These are phyloP conservation scores for Dioscorea zingiberensis DNA, from an alignment of 106 monocot species.

Conservation along the genomic window DNA sequence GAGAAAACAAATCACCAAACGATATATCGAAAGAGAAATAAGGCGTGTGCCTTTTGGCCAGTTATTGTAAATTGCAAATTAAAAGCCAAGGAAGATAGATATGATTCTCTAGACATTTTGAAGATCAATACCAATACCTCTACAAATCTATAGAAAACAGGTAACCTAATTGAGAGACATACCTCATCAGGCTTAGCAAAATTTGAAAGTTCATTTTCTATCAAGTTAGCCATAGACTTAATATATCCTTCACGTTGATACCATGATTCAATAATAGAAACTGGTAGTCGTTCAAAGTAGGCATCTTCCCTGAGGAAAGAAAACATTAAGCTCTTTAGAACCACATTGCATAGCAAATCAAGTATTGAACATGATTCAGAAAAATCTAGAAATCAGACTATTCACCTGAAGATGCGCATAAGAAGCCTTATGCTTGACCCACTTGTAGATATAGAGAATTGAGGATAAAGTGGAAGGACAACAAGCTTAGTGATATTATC, in stretches of 20 bases:
- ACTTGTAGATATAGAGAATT: slow-evolving; percentile 89
- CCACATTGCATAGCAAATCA: no score
- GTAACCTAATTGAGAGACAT: not conserved
- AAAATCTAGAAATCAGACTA: not conserved
- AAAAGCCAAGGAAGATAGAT: no score
- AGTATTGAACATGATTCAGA: not conserved
- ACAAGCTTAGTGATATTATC: slow-evolving; percentile 76
- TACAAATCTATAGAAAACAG: no score
- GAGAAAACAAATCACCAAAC: no score
- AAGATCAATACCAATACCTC: no score
- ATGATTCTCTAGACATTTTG: no score
- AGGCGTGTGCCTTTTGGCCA: no score
- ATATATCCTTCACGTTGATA: slow-evolving; percentile 79
- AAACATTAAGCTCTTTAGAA: not conserved
- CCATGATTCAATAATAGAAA: slow-evolving; percentile 90
- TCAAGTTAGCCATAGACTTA: slow-evolving; percentile 78
- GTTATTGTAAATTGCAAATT: no score
- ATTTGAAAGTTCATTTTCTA: slow-evolving; percentile 52
- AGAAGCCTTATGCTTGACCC: slow-evolving; percentile 82
- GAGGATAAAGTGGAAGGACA: slow-evolving; percentile 90
- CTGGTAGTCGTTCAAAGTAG: slow-evolving; percentile 50
- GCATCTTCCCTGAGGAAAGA: slow-evolving; percentile 55
- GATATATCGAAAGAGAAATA: no score
- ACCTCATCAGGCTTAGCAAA: slow-evolving; percentile 74
- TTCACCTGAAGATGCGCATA: slow-evolving; percentile 55